Evolutionary conservation across 2,329 filamentous ascomycete genomes (phyloP).

Genomic region (Apiospora malaysiana): DNA sequence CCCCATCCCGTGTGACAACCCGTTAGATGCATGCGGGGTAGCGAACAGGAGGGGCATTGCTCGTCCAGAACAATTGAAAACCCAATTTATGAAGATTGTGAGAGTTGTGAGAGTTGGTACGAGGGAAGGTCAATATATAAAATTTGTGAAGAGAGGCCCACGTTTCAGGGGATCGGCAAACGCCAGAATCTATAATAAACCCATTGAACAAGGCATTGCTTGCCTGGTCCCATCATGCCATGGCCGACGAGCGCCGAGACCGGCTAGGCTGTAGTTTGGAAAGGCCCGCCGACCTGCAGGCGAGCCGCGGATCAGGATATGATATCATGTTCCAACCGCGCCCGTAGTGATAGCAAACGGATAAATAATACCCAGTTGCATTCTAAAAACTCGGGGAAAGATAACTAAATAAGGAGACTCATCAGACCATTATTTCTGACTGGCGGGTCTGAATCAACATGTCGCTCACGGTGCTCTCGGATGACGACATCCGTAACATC

Average conservation of each 20-base stretch:
- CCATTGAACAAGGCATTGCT: not conserved
- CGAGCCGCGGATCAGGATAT: slow-evolving; percentile 1
- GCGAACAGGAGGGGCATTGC: not conserved
- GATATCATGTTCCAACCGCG: slow-evolving; percentile 1
- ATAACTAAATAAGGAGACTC: not conserved
- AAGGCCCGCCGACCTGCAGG: slow-evolving; percentile 4
- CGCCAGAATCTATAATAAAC: no score
- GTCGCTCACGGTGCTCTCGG: slow-evolving; percentile 64
- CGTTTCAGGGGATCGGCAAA: not conserved
- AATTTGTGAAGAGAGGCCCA: not conserved
- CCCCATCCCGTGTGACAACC: not conserved
- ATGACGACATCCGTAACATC: slow-evolving; percentile 60
- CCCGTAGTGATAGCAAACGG: not conserved
- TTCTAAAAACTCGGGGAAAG: not conserved
- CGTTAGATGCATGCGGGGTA: slow-evolving; percentile 9
- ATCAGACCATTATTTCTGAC: not conserved
- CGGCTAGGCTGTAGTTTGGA: not conserved
- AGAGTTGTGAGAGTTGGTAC: not conserved
- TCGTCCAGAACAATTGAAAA: not conserved
- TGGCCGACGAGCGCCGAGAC: slow-evolving; percentile 4
- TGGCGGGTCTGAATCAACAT: slow-evolving; percentile 41
- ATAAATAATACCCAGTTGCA: not conserved
- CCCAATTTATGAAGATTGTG: not conserved
- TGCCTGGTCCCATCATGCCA: not conserved
- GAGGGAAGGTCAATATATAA: not conserved